These are phyloP conservation scores for Thalassiosira mediterranea DNA, from an alignment of 352 stramenopile species.

Conservation along the genomic window DNA sequence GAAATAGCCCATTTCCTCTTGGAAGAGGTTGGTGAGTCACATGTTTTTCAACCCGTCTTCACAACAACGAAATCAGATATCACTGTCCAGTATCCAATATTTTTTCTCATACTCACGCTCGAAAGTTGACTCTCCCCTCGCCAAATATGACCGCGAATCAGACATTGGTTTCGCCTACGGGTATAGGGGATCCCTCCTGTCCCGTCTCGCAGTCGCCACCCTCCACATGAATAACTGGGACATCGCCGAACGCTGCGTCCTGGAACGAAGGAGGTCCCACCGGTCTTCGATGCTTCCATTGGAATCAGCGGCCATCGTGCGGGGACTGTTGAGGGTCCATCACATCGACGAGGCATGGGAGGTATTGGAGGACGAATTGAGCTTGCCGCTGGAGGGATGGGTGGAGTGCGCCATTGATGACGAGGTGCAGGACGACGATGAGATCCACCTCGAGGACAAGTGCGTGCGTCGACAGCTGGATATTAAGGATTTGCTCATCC, in stretches of 20 bases:
- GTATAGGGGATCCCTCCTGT: slow-evolving; percentile 73
- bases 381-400: slow-evolving; percentile 57
- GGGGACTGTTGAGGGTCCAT: slow-evolving; percentile 63
- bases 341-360: slow-evolving; percentile 72
- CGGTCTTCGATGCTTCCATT: slow-evolving; percentile 67
- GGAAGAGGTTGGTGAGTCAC: slow-evolving; percentile 61
- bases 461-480: slow-evolving; percentile 36
- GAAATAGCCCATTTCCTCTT: slow-evolving; percentile 80
- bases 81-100: no score
- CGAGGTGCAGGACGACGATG: slow-evolving; percentile 13
- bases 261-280: slow-evolving; percentile 59
- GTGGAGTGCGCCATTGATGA: slow-evolving; percentile 11
- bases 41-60: neutral
- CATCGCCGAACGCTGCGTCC: slow-evolving; percentile 66
- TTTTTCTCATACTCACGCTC: no score
- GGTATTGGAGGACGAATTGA: slow-evolving; percentile 77
- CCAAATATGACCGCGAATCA: no score
- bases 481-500: slow-evolving; percentile 63
- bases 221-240: slow-evolving; percentile 71
- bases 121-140: no score
- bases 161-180: slow-evolving; percentile 79
- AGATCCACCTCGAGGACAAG: slow-evolving; percentile 42
- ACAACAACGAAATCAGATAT: slow-evolving; percentile 22
- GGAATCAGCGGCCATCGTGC: slow-evolving; percentile 75
- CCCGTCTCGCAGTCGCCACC: slow-evolving; percentile 73